Percentiles rank a stretch among this genome's conserved stretches.
These are phyloP conservation scores for Davidsoniella neocaledoniae DNA, from an alignment of 2,329 filamentous ascomycete genomes.

Conservation along the genomic window DNA sequence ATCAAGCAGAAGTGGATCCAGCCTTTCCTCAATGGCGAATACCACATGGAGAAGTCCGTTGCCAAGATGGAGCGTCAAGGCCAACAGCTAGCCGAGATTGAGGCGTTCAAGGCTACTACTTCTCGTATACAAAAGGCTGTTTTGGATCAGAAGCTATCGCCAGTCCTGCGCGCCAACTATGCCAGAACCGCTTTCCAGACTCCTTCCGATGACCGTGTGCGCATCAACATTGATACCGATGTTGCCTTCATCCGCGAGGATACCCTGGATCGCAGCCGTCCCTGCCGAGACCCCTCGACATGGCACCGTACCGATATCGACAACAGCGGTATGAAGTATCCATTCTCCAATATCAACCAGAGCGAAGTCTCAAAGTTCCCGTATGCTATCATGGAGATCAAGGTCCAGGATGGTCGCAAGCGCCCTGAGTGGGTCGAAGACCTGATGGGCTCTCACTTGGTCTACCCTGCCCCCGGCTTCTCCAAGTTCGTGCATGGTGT, in stretches of 20 bases:
- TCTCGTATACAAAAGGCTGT: slow-evolving; percentile 67
- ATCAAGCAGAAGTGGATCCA: slow-evolving; percentile 94
- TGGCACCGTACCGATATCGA: slow-evolving; percentile 94
- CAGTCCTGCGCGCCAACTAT: slow-evolving; percentile 82
- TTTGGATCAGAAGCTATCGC: slow-evolving; percentile 58
- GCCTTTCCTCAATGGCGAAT: slow-evolving; percentile 69
- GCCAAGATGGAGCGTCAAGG: slow-evolving; percentile 72
- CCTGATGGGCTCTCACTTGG: slow-evolving; percentile 78
- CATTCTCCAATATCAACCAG: slow-evolving; percentile 73
- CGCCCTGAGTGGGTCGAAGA: slow-evolving; percentile 78
- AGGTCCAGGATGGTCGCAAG: slow-evolving; percentile 59
- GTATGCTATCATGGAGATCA: slow-evolving; percentile 82
- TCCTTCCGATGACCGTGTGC: slow-evolving; percentile 73
- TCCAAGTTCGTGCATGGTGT: slow-evolving; percentile 95
- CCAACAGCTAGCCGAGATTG: slow-evolving; percentile 46
- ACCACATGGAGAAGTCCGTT: slow-evolving; percentile 81
- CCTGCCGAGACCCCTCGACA: slow-evolving; percentile 70
- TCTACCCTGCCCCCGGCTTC: slow-evolving; percentile 77
- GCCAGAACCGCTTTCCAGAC: slow-evolving; percentile 93
- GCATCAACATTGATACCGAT: slow-evolving; percentile 85
- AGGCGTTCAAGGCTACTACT: slow-evolving; percentile 54
- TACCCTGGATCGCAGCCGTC: slow-evolving; percentile 62
- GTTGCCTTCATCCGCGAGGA: slow-evolving; percentile 72
- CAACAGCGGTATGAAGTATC: slow-evolving; percentile 62
- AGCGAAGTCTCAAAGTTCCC: slow-evolving; percentile 86